Percentiles rank a stretch among this genome's conserved stretches.
These are phyloP conservation scores for Penicillium atrosanguineum DNA, from an alignment of 495 filamentous ascomycete species.

Conservation along the genomic window DNA sequence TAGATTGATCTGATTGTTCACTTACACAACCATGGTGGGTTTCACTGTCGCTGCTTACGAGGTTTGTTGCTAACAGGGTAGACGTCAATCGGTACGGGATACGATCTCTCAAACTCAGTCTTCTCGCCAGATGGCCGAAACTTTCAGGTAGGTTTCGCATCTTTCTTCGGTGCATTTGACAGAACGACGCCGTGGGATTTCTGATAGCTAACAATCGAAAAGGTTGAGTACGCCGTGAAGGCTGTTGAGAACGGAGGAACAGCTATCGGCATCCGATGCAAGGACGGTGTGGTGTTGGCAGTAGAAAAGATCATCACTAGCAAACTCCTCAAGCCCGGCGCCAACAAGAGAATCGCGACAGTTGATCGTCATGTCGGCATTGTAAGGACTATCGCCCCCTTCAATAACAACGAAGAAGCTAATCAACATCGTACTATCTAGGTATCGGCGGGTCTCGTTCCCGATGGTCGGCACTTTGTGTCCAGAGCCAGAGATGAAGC, in stretches of 20 bases:
- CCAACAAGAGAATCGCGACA: conserved; percentile 95
- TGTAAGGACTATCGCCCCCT: conserved; percentile 53
- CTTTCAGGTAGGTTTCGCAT: conserved; percentile 65
- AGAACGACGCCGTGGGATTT: not conserved
- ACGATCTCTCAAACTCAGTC: conserved; percentile 98
- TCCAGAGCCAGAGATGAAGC: conserved; percentile 93
- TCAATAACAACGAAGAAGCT: not conserved
- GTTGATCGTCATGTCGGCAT: conserved; percentile 92
- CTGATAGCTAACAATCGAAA: conserved; percentile 8
- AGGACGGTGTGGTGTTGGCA: conserved; percentile 93
- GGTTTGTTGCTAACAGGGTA: conserved; percentile 30
- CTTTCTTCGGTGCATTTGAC: not conserved
- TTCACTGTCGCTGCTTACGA: conserved; percentile 7
- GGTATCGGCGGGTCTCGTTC: conserved; percentile 91
- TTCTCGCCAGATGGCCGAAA: conserved; percentile 98
- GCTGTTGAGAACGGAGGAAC: conserved; percentile 98
- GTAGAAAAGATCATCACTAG: conserved; percentile 95
- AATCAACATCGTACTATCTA: conserved; percentile 29
- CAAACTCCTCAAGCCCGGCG: conserved; percentile 88
- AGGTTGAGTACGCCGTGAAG: conserved; percentile 98
- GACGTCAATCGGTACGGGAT: conserved; percentile 99
- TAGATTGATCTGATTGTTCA: conserved; percentile 6
- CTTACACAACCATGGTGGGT: conserved; percentile 35
- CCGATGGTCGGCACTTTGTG: conserved; percentile 93
- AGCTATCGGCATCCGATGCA: conserved; percentile 92